Evolutionary conservation across 257 asterid species (phyloP), one percentile per base, ranked within the genome.

Genomic region (Jacaranda copaia): DNA sequence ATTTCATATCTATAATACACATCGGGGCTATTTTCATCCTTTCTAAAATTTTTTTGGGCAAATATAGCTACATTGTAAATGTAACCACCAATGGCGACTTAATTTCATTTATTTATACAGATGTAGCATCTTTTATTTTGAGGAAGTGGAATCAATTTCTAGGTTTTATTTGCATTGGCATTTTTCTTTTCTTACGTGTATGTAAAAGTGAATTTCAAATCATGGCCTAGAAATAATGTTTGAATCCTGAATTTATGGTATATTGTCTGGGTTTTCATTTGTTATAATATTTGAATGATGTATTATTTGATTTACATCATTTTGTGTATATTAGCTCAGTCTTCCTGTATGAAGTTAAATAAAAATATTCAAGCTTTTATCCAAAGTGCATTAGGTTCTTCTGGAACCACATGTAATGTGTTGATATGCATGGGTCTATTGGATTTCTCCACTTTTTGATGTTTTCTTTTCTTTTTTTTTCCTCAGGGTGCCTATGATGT

Each of bases 401-500:
- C 32, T 25, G 32, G 32, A 25, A 25, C 32, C 32, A 25, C 2
- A 2, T 25, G 2, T 25, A 25, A 25, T n/a, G 32, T 53, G 45
- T 43, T 40, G 69, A 67, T 59, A 36, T 51, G 69, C 25, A 69
- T 14, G 20, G 72, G 42, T 58, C 3, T 7, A 6, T 71, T 49
- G 65, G 75, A 71, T 51, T 70, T 25, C 63, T 59, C 71, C 77
- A 18, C 18, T 53, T 45, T n/a, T 15, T 70, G 77, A 49, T 83
- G 76, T 58, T 40, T 51, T 11, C 66, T 75, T 57, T 20, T 68
- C n/a, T 19, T 11, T 73, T 73, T 45, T 57, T 6, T 7, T n/a
- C 76, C 19, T 68, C 84, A 83, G 86, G 85, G 25, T 66, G 64
- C 65, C 65, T 70, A 18, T 80, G 72, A 66, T 76, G 55, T 72